A percentile compares a stretch with the other conserved stretches of the same genome.
phyloP scores from a whole-genome alignment of 176 grass and related monocot species.

The Eragrostis nindensis region DNA sequence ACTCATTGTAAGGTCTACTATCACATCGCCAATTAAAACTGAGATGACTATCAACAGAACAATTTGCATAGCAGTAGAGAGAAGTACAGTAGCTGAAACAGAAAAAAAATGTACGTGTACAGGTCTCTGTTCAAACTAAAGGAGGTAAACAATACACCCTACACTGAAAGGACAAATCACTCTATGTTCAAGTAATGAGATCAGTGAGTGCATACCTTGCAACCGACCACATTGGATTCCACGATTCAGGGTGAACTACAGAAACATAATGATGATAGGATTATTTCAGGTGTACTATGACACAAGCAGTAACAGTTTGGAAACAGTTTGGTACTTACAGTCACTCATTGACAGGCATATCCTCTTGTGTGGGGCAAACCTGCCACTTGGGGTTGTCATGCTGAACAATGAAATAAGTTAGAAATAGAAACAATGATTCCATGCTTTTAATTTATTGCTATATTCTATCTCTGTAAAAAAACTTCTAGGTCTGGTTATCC shows the following conservation, averaged over 20 bases:
- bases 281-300: slow-evolving; percentile 25
- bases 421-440: slow-evolving; percentile 32
- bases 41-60: background rate
- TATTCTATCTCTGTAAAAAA: background rate
- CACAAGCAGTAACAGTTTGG: background rate
- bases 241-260: slow-evolving; percentile 98
- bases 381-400: slow-evolving; percentile 95
- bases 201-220: slow-evolving; percentile 66
- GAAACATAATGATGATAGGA: slow-evolving; percentile 21
- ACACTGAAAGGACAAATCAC: background rate
- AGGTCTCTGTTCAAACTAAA: background rate
- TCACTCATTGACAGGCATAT: slow-evolving; percentile 99
- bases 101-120: background rate
- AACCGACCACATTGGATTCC: slow-evolving; percentile 99
- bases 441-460: slow-evolving; percentile 1
- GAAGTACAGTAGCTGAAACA: slow-evolving; percentile 17
- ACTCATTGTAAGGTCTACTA: background rate
- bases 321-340: slow-evolving; percentile 60
- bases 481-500: background rate
- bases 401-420: slow-evolving; percentile 54
- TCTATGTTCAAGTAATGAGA: slow-evolving; percentile 27
- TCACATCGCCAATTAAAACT: slow-evolving; percentile 5
- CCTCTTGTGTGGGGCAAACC: slow-evolving; percentile 90
- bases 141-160: background rate
- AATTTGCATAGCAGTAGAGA: background rate